Percentiles rank a stretch among this genome's conserved stretches.
Conservation (phyloP, 495 filamentous ascomycete genomes). For the Hypoxylon lienhwacheense region DNA sequence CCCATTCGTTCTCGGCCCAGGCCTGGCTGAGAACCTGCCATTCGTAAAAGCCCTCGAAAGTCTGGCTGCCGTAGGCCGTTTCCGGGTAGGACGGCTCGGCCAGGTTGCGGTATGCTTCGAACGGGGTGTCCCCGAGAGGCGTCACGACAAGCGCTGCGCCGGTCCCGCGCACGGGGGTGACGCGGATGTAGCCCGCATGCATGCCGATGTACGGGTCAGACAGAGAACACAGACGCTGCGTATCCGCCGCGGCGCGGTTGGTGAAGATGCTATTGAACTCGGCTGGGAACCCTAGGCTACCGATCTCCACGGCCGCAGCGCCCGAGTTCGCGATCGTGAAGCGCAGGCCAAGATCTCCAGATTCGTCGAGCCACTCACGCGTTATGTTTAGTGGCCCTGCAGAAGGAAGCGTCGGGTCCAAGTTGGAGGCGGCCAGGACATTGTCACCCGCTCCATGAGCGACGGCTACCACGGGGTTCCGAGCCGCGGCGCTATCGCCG, state of each 20-base stretch:
- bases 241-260: constrained; percentile 46
- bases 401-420: constrained; percentile 40
- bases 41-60: constrained; percentile 57
- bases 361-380: constrained; percentile 47
- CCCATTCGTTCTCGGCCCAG: constrained; percentile 56
- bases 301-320: constrained; percentile 46
- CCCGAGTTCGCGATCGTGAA: constrained; percentile 52
- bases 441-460: constrained; percentile 18
- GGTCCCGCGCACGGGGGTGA: constrained; percentile 47
- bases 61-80: constrained; percentile 50
- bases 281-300: constrained; percentile 55
- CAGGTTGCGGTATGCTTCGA: constrained; percentile 56
- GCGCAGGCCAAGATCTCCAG: constrained; percentile 49
- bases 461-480: constrained; percentile 36
- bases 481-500: constrained; percentile 43
- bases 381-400: constrained; percentile 43
- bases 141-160: constrained; percentile 53
- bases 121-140: constrained; percentile 47
- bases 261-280: constrained; percentile 62
- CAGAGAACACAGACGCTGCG: constrained; percentile 46
- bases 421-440: constrained; percentile 39
- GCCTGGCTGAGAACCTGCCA: constrained; percentile 53
- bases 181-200: constrained; percentile 54
- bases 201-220: constrained; percentile 57
- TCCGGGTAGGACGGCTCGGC: constrained; percentile 36